A percentile compares a stretch with the other conserved stretches of the same genome.
phyloP scores from a whole-genome alignment of 73 alveolate genomes.

The Paramecium primaurelia region DNA sequence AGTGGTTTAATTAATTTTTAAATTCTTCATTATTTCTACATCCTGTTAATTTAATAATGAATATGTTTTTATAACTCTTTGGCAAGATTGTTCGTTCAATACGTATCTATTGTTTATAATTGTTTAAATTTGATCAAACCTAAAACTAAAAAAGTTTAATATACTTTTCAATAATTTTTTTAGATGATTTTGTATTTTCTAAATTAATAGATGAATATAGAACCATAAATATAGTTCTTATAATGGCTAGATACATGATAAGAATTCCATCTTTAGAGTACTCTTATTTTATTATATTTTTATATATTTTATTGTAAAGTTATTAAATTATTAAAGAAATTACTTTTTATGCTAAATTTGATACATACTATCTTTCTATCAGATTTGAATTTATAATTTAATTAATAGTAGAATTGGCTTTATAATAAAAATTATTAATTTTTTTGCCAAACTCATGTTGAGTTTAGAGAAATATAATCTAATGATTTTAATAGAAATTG shows the following conservation, averaged over 20 bases:
- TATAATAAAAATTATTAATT: neutral
- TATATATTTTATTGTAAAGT: neutral
- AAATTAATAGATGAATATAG: neutral
- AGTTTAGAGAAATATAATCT: neutral
- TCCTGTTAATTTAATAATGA: neutral
- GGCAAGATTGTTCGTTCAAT: neutral
- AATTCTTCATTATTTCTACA: neutral
- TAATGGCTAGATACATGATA: neutral
- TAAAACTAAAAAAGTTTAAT: neutral
- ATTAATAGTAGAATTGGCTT: neutral
- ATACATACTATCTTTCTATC: neutral
- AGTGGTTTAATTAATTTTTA: neutral
- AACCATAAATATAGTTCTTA: neutral
- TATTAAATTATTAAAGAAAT: too few species aligned
- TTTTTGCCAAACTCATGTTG: neutral
- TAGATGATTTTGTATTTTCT: neutral
- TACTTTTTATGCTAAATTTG: neutral
- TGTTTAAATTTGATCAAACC: neutral
- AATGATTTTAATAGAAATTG: neutral
- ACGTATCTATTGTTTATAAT: neutral
- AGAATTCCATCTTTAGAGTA: neutral
- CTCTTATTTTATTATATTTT: neutral
- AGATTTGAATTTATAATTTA: neutral
- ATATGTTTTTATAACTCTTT: neutral
- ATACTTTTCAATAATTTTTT: neutral